Evolutionary conservation across 2,329 filamentous ascomycete species (phyloP).

Genomic region (Talaromyces sp.): DNA sequence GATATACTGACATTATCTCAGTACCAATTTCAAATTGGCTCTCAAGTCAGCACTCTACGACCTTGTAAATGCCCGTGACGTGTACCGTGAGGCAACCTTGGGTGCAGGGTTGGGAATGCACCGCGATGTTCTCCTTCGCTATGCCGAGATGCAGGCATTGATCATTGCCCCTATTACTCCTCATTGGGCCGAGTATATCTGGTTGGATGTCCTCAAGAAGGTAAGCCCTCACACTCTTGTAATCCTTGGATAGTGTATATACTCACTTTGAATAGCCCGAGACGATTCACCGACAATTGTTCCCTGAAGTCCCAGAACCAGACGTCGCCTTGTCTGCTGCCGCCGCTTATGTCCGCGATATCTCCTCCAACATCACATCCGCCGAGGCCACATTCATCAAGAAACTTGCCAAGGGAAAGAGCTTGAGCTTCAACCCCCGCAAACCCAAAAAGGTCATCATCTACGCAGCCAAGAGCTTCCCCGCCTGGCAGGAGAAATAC

Average conservation of each 20-base stretch:
- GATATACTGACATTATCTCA: conserved; percentile 26
- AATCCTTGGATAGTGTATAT: neutral
- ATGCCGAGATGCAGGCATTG: conserved; percentile 82
- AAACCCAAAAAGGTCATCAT: conserved; percentile 89
- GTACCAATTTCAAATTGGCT: conserved; percentile 80
- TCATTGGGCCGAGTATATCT: conserved; percentile 93
- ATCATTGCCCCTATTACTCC: conserved; percentile 81
- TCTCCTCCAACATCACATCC: conserved; percentile 75
- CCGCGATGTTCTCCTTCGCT: conserved; percentile 72
- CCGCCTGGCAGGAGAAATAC: conserved; percentile 88
- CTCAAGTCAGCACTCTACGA: conserved; percentile 86
- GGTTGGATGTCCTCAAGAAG: conserved; percentile 83
- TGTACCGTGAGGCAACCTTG: conserved; percentile 79
- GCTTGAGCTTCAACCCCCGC: conserved; percentile 79
- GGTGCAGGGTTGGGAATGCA: conserved; percentile 84
- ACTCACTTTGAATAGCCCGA: conserved; percentile 47
- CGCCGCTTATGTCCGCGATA: conserved; percentile 75
- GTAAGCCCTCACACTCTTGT: conserved; percentile 24
- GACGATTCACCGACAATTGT: conserved; percentile 76
- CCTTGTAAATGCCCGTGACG: conserved; percentile 81
- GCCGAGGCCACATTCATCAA: conserved; percentile 74
- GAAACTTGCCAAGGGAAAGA: conserved; percentile 91
- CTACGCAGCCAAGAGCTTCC: conserved; percentile 76
- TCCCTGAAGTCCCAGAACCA: conserved; percentile 66
- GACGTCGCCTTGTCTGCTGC: conserved; percentile 71